Conservation (phyloP, 345 rosid genomes). For the Nasturtium officinale region DNA sequence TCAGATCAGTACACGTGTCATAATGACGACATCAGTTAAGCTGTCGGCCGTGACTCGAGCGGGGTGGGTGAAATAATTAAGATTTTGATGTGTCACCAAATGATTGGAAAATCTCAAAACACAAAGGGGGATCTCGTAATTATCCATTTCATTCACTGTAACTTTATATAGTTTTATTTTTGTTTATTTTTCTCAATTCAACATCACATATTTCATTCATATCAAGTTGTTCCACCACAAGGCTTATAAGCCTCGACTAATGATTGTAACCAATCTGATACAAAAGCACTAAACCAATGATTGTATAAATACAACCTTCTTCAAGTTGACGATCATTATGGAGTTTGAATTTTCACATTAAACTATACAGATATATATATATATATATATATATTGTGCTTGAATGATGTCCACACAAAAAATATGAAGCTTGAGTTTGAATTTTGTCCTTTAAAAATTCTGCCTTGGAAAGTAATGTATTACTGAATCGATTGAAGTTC, state of each 20-base stretch:
- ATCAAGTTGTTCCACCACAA: conserved; percentile 1
- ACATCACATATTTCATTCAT: conserved; percentile 10
- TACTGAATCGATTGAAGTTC: too few relatives aligned
- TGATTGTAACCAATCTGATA: conserved; percentile 5
- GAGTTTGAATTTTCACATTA: background rate
- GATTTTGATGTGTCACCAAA: conserved; percentile 41
- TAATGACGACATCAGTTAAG: conserved; percentile 4
- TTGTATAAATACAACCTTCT: background rate
- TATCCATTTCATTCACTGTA: conserved; percentile 21
- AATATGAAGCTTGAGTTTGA: background rate
- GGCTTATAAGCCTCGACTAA: background rate
- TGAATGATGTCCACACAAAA: too few relatives aligned
- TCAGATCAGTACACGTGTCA: background rate
- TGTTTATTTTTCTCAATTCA: background rate
- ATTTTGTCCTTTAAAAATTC: too few relatives aligned
- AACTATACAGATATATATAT: too few relatives aligned
- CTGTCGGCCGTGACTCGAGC: conserved; percentile 41
- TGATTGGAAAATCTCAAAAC: conserved; percentile 37
- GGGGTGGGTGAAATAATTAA: conserved; percentile 33
- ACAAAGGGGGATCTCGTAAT: conserved; percentile 22
- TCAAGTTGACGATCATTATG: background rate
- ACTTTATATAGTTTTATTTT: background rate
- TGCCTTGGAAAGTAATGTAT: background rate
- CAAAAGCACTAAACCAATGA: background rate
- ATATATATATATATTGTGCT: too few relatives aligned